A percentile compares a stretch with the other conserved stretches of the same genome.
phyloP scores from a whole-genome alignment of 148 eudicot genomes.

The Fagopyrum esculentum region DNA sequence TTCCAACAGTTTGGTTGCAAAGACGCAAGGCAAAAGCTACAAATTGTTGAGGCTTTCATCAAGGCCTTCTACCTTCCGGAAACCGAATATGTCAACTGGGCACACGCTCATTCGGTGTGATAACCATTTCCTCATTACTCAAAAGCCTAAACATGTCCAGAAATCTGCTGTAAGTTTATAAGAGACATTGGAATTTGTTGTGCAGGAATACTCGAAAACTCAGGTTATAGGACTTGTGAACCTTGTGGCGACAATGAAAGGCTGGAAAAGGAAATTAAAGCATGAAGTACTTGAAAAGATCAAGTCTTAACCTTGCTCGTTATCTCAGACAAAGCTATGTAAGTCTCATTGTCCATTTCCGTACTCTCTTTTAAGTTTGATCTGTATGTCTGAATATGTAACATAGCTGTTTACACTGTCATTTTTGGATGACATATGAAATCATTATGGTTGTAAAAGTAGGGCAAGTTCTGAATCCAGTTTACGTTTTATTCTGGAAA shows the following conservation, averaged over 20 bases:
- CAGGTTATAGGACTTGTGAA: constrained; percentile 73
- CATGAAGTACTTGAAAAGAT: constrained; percentile 81
- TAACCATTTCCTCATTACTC: not conserved
- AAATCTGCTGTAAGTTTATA: not conserved
- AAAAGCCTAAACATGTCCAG: not conserved
- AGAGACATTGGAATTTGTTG: not conserved
- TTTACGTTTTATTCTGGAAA: too few species aligned
- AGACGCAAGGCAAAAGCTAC: constrained; percentile 77
- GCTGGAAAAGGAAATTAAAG: constrained; percentile 90
- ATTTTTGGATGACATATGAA: too few species aligned
- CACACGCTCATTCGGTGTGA: constrained; percentile 84
- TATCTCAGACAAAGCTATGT: not conserved
- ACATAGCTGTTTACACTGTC: too few species aligned
- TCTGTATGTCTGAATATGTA: too few species aligned
- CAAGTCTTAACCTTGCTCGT: constrained; percentile 22
- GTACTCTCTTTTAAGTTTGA: too few species aligned
- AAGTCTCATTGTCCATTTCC: not conserved
- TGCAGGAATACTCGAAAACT: constrained; percentile 73
- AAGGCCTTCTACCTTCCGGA: constrained; percentile 98
- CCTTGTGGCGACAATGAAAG: constrained; percentile 91
- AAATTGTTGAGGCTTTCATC: constrained; percentile 73
- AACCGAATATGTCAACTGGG: constrained; percentile 91
- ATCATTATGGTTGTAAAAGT: too few species aligned
- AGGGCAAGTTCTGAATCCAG: too few species aligned
- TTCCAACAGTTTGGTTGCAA: constrained; percentile 65